phyloP scores from a whole-genome alignment of 345 rosid genomes.

The Melastoma malabathricum region DNA sequence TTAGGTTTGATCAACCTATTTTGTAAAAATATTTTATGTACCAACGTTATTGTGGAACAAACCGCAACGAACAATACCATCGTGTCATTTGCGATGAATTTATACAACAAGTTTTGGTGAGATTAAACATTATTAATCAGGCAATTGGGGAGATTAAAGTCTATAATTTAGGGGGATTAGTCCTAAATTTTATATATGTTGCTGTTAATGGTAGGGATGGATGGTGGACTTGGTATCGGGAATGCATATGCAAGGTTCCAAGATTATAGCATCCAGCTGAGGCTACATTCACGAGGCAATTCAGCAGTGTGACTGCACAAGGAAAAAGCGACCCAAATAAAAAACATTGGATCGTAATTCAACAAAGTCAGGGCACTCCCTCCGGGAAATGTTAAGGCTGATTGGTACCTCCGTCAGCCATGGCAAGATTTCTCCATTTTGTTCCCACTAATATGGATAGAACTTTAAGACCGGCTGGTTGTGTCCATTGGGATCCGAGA shows the following conservation, averaged over 20 bases:
- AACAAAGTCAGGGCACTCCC: no score
- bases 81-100: conserved; percentile 18
- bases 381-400: no score
- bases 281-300: conserved; percentile 12
- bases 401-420: no score
- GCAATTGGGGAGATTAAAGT: no score
- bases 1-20: no score
- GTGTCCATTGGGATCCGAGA: no score
- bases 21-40: no score
- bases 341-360: conserved; percentile 20
- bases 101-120: conserved; percentile 23
- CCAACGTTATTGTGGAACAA: no score
- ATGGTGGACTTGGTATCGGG: conserved; percentile 23
- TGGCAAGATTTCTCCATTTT: no score
- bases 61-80: conserved; percentile 21
- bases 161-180: no score
- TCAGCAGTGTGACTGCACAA: conserved; percentile 15
- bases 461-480: no score
- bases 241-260: conserved; percentile 16
- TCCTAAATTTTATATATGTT: not conserved
- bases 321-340: conserved; percentile 21
- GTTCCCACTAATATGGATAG: no score
- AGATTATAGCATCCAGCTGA: conserved; percentile 12
- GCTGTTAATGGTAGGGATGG: conserved; percentile 19
- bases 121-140: not conserved